Evolutionary conservation across 768 basidiomycete species (phyloP), one percentile per base, ranked within the genome.

Genomic region (Mycena haematopus): DNA sequence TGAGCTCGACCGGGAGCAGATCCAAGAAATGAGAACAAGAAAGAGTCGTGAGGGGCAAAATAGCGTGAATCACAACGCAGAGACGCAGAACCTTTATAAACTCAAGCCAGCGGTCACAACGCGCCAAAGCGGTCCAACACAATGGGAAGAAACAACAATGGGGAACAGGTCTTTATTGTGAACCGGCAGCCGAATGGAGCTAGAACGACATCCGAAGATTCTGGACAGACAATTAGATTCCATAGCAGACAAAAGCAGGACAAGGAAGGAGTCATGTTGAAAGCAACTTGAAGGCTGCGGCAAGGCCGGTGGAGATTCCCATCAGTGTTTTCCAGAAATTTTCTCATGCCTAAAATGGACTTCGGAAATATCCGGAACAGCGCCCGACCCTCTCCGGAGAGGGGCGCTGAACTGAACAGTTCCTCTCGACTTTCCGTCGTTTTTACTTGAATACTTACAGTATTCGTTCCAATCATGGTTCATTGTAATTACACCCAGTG

Each of bases 1-100:
- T 42, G 50, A 53, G 65, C 65, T 65, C 65, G 64, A 21, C 65
- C 60, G 52, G 65, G 65, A 65, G 65, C 65, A 45, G 46, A 65
- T 27, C 58, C 50, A 62, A 58, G 52, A 58, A 58, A 38, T 44
- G 29, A 31, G 29, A 31, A 4, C 19, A 45, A 50, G n/a, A 29
- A 62, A 52, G 27, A n/a, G 31, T 44, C 25, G 24, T 47, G 33
- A 15, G 42, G 47, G 52, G 45, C 21, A 36, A 24, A 33, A 61
- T 52, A 29, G 40, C 17, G 52, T n/a, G 55, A 21, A 21, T 25
- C 3, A 2, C 9, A 29, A 31, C 21, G 3, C 44, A 25, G 25
- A 1, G 25, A 36, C 45, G 24, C 14, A 24, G n/a, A 36, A 14
- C 36, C 29, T 60, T 58, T 59, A 60, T 55, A 31, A 31, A 54